Conservation (phyloP, 768 basidiomycete species). For the Trametes gibbosa region DNA sequence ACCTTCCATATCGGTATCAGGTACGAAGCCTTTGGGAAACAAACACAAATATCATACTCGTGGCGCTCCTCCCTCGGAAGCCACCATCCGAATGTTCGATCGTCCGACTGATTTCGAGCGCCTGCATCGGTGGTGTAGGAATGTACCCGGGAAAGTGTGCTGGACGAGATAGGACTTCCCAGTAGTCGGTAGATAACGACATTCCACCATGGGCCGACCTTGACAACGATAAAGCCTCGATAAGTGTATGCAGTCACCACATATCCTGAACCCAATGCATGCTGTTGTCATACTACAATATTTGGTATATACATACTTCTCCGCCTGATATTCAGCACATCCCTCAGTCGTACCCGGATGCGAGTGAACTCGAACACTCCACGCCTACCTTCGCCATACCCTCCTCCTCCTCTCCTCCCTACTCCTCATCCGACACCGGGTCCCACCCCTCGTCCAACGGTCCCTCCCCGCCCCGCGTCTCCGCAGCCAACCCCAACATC, state of each 20-base stretch:
- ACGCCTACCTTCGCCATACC: background rate
- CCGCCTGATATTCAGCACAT: background rate
- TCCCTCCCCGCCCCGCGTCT: background rate
- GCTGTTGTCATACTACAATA: background rate
- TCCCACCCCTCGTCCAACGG: background rate
- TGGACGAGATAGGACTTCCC: too few relatives aligned
- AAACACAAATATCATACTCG: background rate
- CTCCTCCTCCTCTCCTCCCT: background rate
- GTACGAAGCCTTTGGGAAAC: constrained; percentile 1
- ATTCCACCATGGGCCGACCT: too few relatives aligned
- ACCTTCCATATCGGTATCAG: background rate
- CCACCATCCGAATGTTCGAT: too few relatives aligned
- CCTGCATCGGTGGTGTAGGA: too few relatives aligned
- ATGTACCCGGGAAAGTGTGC: too few relatives aligned
- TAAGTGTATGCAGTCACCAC: too few relatives aligned
- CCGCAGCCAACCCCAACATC: constrained; percentile 27
- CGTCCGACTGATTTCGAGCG: too few relatives aligned
- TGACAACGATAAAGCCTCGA: too few relatives aligned
- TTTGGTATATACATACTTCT: background rate
- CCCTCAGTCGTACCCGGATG: background rate
- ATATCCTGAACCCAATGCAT: background rate
- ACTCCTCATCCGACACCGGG: background rate
- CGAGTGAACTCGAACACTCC: too few relatives aligned
- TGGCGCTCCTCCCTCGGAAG: background rate
- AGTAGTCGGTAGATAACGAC: too few relatives aligned